A percentile compares a stretch with the other conserved stretches of the same genome.
Evolutionary conservation across 768 basidiomycete species (phyloP).

Genomic region (Zangia roseola): DNA sequence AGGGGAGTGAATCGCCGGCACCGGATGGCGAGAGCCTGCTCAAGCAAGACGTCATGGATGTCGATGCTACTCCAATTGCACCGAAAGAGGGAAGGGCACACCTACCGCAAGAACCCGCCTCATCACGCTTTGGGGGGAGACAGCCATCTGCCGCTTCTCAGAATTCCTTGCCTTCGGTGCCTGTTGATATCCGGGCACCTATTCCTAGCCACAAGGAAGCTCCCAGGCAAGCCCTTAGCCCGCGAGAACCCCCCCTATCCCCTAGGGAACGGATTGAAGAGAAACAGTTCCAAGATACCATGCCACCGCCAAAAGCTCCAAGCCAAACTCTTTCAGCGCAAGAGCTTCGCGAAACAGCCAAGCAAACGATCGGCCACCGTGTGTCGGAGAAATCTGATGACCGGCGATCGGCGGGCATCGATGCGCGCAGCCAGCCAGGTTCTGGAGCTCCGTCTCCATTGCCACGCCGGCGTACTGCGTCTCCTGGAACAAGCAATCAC

Average conservation of each 20-base stretch:
- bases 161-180: constrained; percentile 11
- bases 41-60: constrained; percentile 36
- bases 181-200: constrained; percentile 17
- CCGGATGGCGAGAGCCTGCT: constrained; percentile 30
- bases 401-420: constrained; percentile 32
- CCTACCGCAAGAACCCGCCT: constrained; percentile 15
- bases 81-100: constrained; percentile 28
- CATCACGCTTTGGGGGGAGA: constrained; percentile 24
- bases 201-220: constrained; percentile 17
- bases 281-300: constrained; percentile 39
- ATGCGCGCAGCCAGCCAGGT: constrained; percentile 48
- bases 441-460: constrained; percentile 53
- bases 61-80: constrained; percentile 25
- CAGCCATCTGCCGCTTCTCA: constrained; percentile 15
- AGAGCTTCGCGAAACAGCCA: constrained; percentile 78
- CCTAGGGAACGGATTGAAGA: constrained; percentile 45
- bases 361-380: constrained; percentile 52
- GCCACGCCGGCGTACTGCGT: constrained; percentile 59
- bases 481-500: constrained; percentile 64
- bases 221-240: constrained; percentile 19
- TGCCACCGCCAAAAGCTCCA: constrained; percentile 78
- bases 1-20: constrained; percentile 36
- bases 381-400: constrained; percentile 41
- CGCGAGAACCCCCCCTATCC: constrained; percentile 38
- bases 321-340: constrained; percentile 79